Evolutionary conservation across 495 filamentous ascomycete genomes (phyloP).

Genomic region (Penicillium mononematosum): DNA sequence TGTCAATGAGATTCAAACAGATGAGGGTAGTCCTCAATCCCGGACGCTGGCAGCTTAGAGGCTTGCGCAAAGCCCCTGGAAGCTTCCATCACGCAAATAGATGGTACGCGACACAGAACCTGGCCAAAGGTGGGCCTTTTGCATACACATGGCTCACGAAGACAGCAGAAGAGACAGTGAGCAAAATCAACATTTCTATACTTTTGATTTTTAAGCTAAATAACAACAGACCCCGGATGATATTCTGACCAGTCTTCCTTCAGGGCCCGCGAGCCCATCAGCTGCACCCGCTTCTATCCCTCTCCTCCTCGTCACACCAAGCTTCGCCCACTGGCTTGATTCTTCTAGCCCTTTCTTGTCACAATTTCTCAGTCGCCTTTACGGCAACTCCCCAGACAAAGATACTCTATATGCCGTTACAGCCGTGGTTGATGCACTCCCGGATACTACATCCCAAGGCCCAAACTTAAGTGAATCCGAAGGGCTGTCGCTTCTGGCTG

Average conservation of each 20-base stretch:
- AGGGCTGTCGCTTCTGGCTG: slow-evolving; percentile 38
- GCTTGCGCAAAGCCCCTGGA: slow-evolving; percentile 8
- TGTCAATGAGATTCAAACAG: slow-evolving; percentile 24
- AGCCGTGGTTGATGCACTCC: slow-evolving; percentile 42
- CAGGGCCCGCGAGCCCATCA: slow-evolving; percentile 13
- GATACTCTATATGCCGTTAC: slow-evolving; percentile 30
- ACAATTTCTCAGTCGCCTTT: slow-evolving; percentile 31
- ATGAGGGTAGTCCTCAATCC: slow-evolving; percentile 16
- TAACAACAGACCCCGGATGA: slow-evolving; percentile 32
- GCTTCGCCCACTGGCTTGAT: slow-evolving; percentile 44
- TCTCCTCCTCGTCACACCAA: slow-evolving; percentile 40
- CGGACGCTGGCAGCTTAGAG: slow-evolving; percentile 9
- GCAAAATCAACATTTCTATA: slow-evolving; percentile 1
- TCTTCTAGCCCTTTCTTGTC: slow-evolving; percentile 31
- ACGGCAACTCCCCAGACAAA: slow-evolving; percentile 6
- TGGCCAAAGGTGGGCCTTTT: slow-evolving; percentile 11
- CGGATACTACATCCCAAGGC: slow-evolving; percentile 16
- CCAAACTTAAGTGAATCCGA: slow-evolving; percentile 23
- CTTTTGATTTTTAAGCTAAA: slow-evolving; percentile 13
- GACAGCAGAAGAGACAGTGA: slow-evolving; percentile 38
- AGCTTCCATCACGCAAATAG: slow-evolving; percentile 14
- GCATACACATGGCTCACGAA: slow-evolving; percentile 43
- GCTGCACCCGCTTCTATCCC: slow-evolving; percentile 21
- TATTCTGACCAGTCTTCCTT: slow-evolving; percentile 33
- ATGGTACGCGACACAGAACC: slow-evolving; percentile 24